phyloP scores from a whole-genome alignment of 2,329 filamentous ascomycete genomes.

The Trichophyton verrucosum region DNA sequence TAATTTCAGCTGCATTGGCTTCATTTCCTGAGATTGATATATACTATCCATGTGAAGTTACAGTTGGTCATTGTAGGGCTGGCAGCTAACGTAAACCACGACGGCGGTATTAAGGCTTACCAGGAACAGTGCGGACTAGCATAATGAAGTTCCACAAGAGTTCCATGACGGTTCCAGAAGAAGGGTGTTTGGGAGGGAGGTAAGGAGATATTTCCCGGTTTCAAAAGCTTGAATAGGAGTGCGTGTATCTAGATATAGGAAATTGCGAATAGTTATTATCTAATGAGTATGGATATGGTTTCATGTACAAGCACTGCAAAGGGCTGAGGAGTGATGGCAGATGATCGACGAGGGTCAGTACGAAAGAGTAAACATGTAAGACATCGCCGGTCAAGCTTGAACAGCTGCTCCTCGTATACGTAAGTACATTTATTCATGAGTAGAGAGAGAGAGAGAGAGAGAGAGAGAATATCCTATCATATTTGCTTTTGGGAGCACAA shows the following conservation, averaged over 20 bases:
- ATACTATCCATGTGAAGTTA: not conserved
- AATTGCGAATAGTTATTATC: not conserved
- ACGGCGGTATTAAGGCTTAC: not conserved
- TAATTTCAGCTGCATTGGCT: constrained; percentile 1
- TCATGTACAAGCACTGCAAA: not conserved
- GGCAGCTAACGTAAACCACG: not conserved
- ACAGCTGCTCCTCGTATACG: not conserved
- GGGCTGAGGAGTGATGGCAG: not conserved
- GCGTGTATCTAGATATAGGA: not conserved
- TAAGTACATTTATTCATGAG: not conserved
- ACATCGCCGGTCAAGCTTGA: not conserved
- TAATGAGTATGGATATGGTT: not conserved
- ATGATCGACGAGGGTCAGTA: not conserved
- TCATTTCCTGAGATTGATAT: not conserved
- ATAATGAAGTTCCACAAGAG: not conserved
- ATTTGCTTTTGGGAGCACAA: not conserved
- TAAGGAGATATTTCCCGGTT: not conserved
- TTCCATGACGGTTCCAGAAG: not conserved
- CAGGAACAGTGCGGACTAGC: not conserved
- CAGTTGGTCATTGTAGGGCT: not conserved
- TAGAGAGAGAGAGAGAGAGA: not conserved
- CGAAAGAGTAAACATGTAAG: not conserved
- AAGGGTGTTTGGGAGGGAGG: not conserved
- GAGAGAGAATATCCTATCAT: not conserved
- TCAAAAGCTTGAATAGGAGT: not conserved